Base-by-base conservation (phyloP, 768 basidiomycete genomes). In the Xerocomellus chrysenteron region DNA sequence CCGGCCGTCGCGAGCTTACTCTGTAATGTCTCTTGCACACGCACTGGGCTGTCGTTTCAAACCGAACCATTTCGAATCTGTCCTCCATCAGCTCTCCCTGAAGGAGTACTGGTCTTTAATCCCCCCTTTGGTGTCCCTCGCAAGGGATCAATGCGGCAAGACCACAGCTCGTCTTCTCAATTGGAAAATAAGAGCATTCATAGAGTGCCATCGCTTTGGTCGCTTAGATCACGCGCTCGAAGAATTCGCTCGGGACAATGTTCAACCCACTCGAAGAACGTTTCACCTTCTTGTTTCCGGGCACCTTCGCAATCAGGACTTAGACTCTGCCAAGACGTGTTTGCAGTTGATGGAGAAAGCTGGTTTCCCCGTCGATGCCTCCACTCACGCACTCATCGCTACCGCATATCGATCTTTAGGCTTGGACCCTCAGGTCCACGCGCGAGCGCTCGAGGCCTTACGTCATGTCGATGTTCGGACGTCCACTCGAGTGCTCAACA, bases 241-340 rank as follows among this genome's bases (percentile, higher is more conserved):
- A 28, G 78, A 85, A 51, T 91, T 86, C 73, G 63, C 73, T 48
- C 64, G 66, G 28, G 72, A 77, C 47, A 65, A 74, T 1, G 59
- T 86, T 32, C 59, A 62, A 12, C 87, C 87, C 17, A 80, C 76
- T 45, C 78, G 82, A 40, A 77, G 82, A 61, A 90, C 90, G 4
- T 92, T 80, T 66, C 87, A 90, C 62, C 75, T 87, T 16, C 76
- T 91, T 39, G 72, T 92, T 13, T 78, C 82, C 12, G 87, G 84
- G 32, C 80, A 86, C 67, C 74, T 92, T 54, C 85, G 82, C 64
- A 91, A 92, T 67, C 75, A 79, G 69, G 79, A 90, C 66, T 68
- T 92, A 44, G 62, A 68, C 54, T 76, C 77, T 40, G 87, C 87
- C 47, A 82, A 79, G 68, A 67, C 70, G 30, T 77, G 71, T 60